phyloP scores from a whole-genome alignment of 2,329 filamentous ascomycete genomes.

The Fusarium palustre region DNA sequence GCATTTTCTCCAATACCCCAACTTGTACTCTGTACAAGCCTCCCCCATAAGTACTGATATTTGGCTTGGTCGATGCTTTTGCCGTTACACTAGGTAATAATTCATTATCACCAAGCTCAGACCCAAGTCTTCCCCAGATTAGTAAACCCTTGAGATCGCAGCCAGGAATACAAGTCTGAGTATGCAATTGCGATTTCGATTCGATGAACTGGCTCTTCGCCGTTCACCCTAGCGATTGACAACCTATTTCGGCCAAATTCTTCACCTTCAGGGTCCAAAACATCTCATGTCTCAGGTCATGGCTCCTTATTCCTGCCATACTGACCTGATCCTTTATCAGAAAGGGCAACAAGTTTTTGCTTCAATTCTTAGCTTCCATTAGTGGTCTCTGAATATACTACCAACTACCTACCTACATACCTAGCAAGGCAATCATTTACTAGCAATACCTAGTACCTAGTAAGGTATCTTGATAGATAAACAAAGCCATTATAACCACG shows the following conservation, averaged over 20 bases:
- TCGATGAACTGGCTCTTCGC: background rate
- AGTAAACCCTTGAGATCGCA: conserved; percentile 2
- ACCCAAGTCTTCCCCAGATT: background rate
- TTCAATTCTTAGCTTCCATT: conserved; percentile 18
- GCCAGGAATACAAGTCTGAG: background rate
- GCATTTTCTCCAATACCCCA: background rate
- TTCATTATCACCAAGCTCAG: background rate
- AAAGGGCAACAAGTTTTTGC: background rate
- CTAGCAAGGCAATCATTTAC: background rate
- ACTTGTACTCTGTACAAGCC: background rate
- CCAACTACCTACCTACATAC: background rate
- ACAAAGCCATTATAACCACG: background rate
- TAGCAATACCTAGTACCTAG: background rate
- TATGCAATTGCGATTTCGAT: background rate
- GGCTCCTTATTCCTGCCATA: background rate
- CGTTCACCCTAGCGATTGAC: background rate
- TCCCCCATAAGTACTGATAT: too few species aligned
- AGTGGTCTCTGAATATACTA: conserved; percentile 9
- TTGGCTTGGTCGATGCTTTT: background rate
- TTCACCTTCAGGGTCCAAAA: conserved; percentile 8
- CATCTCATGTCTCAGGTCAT: conserved; percentile 23
- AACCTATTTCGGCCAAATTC: background rate
- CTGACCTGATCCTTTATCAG: background rate
- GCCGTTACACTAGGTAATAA: background rate
- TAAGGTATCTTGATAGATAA: too few species aligned